Conservation (phyloP, 2,329 filamentous ascomycete species). For the Trichophyton verrucosum region DNA sequence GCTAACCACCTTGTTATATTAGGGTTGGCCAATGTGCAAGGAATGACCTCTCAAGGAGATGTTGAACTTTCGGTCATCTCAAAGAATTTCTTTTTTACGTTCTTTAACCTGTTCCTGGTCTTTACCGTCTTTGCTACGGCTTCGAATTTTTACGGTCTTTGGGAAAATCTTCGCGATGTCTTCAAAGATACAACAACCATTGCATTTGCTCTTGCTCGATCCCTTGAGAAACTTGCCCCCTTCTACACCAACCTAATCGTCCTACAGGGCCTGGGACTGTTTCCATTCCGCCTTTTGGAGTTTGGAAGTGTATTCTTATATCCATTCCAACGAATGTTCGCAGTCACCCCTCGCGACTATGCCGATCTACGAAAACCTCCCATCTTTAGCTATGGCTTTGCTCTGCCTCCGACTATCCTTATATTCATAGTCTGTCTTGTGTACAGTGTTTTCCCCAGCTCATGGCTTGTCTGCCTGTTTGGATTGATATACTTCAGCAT, state of each 20-base stretch:
- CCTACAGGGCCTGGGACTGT: constrained; percentile 82
- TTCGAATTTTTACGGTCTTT: constrained; percentile 57
- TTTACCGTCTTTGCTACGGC: constrained; percentile 81
- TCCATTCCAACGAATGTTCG: constrained; percentile 62
- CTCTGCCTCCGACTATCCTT: constrained; percentile 79
- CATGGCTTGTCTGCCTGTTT: constrained; percentile 68
- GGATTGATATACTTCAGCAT: constrained; percentile 55
- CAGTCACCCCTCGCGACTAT: constrained; percentile 81
- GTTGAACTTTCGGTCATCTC: constrained; percentile 90
- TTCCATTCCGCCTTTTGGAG: constrained; percentile 83
- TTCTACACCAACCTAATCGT: constrained; percentile 95
- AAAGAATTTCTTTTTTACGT: constrained; percentile 98
- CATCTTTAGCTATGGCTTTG: constrained; percentile 91
- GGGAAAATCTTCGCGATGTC: constrained; percentile 53
- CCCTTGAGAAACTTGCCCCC: constrained; percentile 59
- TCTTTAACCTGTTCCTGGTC: constrained; percentile 96
- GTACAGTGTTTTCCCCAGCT: constrained; percentile 73
- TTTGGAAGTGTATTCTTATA: constrained; percentile 77
- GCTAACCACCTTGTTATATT: not conserved
- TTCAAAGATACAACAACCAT: constrained; percentile 69
- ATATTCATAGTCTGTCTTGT: constrained; percentile 93
- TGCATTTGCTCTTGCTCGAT: constrained; percentile 59
- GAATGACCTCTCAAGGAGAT: constrained; percentile 89
- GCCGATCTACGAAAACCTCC: constrained; percentile 71
- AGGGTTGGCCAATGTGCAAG: constrained; percentile 74